Evolutionary conservation across 108 stramenopile genomes (phyloP).

Genomic region (Chaetoceros muelleri): DNA sequence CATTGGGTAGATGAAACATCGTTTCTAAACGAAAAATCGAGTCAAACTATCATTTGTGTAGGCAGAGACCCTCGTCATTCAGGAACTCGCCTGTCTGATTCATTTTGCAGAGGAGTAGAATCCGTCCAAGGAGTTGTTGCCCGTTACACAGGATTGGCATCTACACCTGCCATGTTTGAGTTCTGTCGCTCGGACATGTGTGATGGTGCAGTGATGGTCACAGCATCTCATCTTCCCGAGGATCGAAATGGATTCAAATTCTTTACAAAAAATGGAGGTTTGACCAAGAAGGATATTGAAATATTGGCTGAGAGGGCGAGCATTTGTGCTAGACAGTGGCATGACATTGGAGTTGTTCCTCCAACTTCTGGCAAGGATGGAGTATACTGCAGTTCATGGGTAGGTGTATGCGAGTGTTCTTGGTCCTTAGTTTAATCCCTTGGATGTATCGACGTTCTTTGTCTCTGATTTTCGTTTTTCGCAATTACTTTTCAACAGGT

Average conservation of each 20-base stretch:
- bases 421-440: no score
- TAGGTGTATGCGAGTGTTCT: background rate
- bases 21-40: background rate
- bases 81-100: conserved; percentile 52
- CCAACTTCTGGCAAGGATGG: conserved; percentile 47
- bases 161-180: conserved; percentile 61
- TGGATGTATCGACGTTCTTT: no score
- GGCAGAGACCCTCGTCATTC: conserved; percentile 67
- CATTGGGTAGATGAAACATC: conserved; percentile 2
- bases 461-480: background rate
- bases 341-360: conserved; percentile 48
- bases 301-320: conserved; percentile 24
- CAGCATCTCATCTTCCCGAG: conserved; percentile 66
- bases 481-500: conserved; percentile 17
- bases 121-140: conserved; percentile 26
- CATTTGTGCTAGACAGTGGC: conserved; percentile 29
- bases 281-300: conserved; percentile 25
- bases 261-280: conserved; percentile 35
- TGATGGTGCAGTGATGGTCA: conserved; percentile 71
- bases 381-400: conserved; percentile 7
- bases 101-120: conserved; percentile 39
- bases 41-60: conserved; percentile 30
- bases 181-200: conserved; percentile 51
- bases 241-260: conserved; percentile 82
- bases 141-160: conserved; percentile 52